Evolutionary conservation across 2,329 filamentous ascomycete species (phyloP).

Genomic region (Dothiorella sarmentorum): DNA sequence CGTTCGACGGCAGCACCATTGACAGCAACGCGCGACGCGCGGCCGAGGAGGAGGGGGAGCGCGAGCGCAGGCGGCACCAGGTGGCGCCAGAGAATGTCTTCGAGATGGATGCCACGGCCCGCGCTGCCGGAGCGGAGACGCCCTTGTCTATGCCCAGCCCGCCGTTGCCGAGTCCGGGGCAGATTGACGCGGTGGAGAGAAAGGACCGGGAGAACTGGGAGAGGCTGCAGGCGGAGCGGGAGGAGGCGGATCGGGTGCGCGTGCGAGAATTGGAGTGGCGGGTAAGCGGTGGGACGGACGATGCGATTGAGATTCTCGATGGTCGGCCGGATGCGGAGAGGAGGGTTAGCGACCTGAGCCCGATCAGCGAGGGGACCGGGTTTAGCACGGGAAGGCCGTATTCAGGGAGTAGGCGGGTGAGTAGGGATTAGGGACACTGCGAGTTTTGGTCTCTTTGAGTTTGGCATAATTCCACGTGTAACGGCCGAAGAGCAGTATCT

Average conservation of each 20-base stretch:
- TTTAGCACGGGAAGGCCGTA: background rate
- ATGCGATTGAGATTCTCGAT: background rate
- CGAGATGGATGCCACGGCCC: constrained; percentile 1
- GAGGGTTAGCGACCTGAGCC: constrained; percentile 1
- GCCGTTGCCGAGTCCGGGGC: background rate
- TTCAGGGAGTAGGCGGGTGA: background rate
- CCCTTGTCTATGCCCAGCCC: background rate
- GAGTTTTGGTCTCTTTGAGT: no score
- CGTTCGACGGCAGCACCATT: background rate
- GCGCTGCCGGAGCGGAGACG: background rate
- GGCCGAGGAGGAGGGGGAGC: background rate
- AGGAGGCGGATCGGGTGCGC: background rate
- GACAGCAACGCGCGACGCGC: background rate
- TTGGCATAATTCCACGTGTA: no score
- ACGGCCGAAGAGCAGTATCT: no score
- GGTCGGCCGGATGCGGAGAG: background rate
- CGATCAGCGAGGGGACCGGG: background rate
- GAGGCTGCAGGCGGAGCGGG: background rate
- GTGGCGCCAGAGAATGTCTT: background rate
- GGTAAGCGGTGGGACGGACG: background rate
- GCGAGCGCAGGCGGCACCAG: background rate
- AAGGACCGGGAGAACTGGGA: background rate
- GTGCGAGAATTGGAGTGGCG: background rate
- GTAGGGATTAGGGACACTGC: constrained; percentile 9
- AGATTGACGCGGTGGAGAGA: background rate